Evolutionary conservation across 192 early-diverging fungal genomes (phyloP).

Genomic region (Backusella mclennaniae): DNA sequence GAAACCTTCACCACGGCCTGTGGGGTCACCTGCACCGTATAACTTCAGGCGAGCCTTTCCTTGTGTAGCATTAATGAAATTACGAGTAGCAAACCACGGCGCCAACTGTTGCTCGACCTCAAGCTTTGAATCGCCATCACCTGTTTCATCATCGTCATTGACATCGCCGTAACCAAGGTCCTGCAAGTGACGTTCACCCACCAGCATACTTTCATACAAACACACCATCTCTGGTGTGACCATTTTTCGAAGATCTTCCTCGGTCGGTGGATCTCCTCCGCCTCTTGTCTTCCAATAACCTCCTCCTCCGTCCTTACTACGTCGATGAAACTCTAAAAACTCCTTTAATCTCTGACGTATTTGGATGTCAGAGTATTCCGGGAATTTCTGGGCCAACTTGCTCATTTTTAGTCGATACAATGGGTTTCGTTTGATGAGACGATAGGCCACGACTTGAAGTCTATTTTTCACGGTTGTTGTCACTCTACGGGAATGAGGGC

Average conservation of each 20-base stretch:
- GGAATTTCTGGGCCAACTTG: conserved; percentile 78
- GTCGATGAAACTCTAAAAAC: conserved; percentile 89
- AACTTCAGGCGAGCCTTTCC: conserved; percentile 96
- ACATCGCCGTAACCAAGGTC: conserved; percentile 86
- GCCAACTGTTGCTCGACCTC: conserved; percentile 94
- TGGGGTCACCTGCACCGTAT: conserved; percentile 96
- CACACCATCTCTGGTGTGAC: conserved; percentile 96
- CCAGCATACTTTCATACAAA: conserved; percentile 88
- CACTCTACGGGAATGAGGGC: conserved; percentile 91
- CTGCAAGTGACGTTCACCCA: conserved; percentile 86
- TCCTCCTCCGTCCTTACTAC: conserved; percentile 65
- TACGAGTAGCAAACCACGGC: conserved; percentile 93
- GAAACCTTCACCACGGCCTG: conserved; percentile 92
- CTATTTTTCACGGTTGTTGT: conserved; percentile 84
- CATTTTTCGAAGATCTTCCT: conserved; percentile 89
- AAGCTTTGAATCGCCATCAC: conserved; percentile 63
- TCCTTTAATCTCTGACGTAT: conserved; percentile 94
- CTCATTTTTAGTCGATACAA: conserved; percentile 70
- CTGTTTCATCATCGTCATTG: conserved; percentile 70
- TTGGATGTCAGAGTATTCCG: conserved; percentile 82
- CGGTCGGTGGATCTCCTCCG: conserved; percentile 65
- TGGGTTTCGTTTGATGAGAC: conserved; percentile 84
- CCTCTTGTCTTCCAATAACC: conserved; percentile 92
- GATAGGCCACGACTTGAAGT: conserved; percentile 84
- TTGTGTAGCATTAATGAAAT: conserved; percentile 91